A percentile compares a stretch with the other conserved stretches of the same genome.
phyloP scores from a whole-genome alignment of 176 grass and related monocot genomes.

The Hsuehochloa calcarea region DNA sequence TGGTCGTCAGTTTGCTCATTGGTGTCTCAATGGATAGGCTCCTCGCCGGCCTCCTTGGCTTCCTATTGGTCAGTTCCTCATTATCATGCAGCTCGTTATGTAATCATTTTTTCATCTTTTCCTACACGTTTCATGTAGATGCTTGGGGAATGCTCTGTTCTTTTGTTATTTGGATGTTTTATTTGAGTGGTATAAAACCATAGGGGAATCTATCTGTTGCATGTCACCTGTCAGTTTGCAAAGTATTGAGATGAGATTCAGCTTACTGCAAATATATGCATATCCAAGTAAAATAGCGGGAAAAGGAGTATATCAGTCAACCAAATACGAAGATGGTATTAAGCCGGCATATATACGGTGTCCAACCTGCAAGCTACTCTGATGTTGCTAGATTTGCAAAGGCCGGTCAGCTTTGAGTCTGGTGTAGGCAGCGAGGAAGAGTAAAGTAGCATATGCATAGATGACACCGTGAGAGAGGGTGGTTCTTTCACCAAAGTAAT shows the following conservation, averaged over 20 bases:
- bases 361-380: background rate
- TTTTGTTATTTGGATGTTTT: background rate
- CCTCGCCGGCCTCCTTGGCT: constrained; percentile 29
- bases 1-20: constrained; percentile 2
- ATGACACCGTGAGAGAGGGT: background rate
- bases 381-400: background rate
- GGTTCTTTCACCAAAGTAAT: background rate
- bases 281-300: background rate
- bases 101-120: background rate
- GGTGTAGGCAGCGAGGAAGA: background rate
- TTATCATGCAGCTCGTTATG: background rate
- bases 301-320: background rate
- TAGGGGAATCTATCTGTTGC: background rate
- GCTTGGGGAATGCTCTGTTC: background rate
- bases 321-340: background rate
- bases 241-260: background rate
- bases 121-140: background rate
- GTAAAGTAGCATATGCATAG: background rate
- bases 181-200: background rate
- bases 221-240: background rate
- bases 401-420: background rate
- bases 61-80: constrained; percentile 53
- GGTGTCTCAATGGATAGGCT: constrained; percentile 32
- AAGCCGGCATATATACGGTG: background rate
- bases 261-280: background rate